These are phyloP conservation scores for Biscogniauxia mediterranea DNA, from an alignment of 2,329 filamentous ascomycete species.

Conservation along the genomic window DNA sequence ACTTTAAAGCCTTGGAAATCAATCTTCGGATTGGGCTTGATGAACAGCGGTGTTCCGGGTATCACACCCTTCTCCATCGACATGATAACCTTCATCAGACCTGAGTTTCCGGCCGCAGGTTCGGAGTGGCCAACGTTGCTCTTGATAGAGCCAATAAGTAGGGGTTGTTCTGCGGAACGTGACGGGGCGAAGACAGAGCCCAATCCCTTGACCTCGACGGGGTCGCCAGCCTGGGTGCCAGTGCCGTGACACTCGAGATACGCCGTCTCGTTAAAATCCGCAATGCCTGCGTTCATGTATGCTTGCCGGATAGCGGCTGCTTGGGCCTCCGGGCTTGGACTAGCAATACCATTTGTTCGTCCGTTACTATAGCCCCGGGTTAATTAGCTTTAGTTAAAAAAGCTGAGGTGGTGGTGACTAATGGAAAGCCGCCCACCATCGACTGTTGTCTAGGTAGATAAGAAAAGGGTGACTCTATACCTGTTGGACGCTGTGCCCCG, in stretches of 20 bases:
- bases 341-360: slow-evolving; percentile 37
- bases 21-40: slow-evolving; percentile 17
- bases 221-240: slow-evolving; percentile 41
- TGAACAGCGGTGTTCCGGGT: slow-evolving; percentile 25
- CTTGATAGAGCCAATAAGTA: slow-evolving; percentile 27
- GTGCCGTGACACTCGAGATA: slow-evolving; percentile 41
- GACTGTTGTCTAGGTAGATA: too few relatives aligned
- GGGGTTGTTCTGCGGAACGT: slow-evolving; percentile 1
- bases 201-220: slow-evolving; percentile 36
- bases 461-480: too few relatives aligned
- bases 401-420: too few relatives aligned
- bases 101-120: slow-evolving; percentile 26
- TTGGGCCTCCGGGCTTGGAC: slow-evolving; percentile 38
- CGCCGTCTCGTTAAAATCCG: slow-evolving; percentile 13
- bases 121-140: slow-evolving; percentile 30
- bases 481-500: too few relatives aligned
- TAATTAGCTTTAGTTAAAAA: too few relatives aligned
- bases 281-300: slow-evolving; percentile 31
- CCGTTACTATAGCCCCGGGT: too few relatives aligned
- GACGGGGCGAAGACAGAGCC: slow-evolving; percentile 23
- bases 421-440: too few relatives aligned
- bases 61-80: slow-evolving; percentile 31
- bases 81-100: slow-evolving; percentile 33
- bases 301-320: slow-evolving; percentile 30
- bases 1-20: slow-evolving; percentile 11